Evolutionary conservation across 2,329 filamentous ascomycete genomes (phyloP), one percentile per base, ranked within the genome.

Genomic region (Xenoacremonium recifei): DNA sequence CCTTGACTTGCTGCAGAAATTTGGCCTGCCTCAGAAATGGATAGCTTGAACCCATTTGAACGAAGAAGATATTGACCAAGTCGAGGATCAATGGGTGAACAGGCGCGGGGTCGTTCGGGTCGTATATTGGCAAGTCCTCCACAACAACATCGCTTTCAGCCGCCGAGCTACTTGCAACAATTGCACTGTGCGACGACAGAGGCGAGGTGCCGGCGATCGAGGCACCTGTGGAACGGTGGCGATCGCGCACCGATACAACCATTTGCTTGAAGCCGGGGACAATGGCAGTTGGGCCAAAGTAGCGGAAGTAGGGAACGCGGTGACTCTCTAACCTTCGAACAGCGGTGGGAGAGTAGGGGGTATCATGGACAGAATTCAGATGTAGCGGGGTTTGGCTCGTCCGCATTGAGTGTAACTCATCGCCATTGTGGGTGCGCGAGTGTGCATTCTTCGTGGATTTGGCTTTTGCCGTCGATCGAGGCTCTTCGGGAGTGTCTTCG

Each of bases 261-360:
- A 95, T 95, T 63, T 95, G 89, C 65, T 95, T 95, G 69, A 90
- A 95, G 17, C 89, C 89, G 2, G 89, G 89, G 39, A 93, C 88
- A 58, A 95, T 95, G 48, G 89, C 90, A 1, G 90, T 95, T 0
- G 89, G 88, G 0, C 89, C 90, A 60, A 95, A 93, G 65, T 93
- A 95, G 46, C 90, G 77, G 57, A 95, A 95, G 62, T 93, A 96
- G 0, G 89, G 89, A 49, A 95, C 87, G 40, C 85, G 78, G 57
- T 85, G 72, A 47, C 78, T 72, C 61, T 77, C 73, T 21, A 70
- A 64, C 53, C 77, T 71, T 48, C 77, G 69, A 37, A 73, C 64
- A 10, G 68, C 55, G 1, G 74, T 49, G 3, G 54, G 72, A 17
- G 75, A 77, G 20, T 64, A 49, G 13, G 55, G 51, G 3, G 47